Evolutionary conservation across 208 protist genomes (phyloP).

Genomic region (Leishmania gerbilli): DNA sequence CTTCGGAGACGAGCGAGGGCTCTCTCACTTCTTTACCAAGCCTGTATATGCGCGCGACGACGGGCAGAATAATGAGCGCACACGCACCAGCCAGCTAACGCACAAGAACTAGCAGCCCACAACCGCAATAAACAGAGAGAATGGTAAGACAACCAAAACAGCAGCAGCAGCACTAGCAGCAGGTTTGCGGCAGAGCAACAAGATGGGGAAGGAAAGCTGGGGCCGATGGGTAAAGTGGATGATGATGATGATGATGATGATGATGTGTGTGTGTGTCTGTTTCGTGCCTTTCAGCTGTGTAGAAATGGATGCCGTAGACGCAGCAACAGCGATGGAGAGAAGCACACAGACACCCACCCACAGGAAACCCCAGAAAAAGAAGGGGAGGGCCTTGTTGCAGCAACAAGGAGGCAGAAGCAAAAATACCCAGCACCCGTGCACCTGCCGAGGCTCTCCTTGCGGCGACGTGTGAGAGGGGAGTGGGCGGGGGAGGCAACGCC

Average conservation of each 20-base stretch:
- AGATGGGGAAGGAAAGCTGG: neutral
- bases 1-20: neutral
- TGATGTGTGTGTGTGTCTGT: neutral
- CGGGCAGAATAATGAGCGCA: neutral
- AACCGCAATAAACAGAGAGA: constrained; percentile 9
- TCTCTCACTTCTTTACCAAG: neutral
- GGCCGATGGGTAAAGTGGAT: neutral
- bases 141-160: neutral
- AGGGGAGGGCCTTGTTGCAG: neutral
- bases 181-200: neutral
- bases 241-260: neutral
- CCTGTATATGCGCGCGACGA: neutral
- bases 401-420: constrained; percentile 1
- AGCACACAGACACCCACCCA: neutral
- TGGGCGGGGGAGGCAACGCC: neutral
- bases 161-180: neutral
- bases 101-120: neutral
- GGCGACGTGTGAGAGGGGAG: neutral
- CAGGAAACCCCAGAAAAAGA: neutral
- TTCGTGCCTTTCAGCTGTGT: neutral
- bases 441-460: neutral
- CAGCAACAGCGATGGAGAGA: neutral
- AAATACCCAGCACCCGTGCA: neutral
- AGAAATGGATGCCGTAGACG: neutral
- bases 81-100: neutral